Evolutionary conservation across 345 rosid species (phyloP), one percentile per base, ranked within the genome.

Genomic region (Psidium guajava): DNA sequence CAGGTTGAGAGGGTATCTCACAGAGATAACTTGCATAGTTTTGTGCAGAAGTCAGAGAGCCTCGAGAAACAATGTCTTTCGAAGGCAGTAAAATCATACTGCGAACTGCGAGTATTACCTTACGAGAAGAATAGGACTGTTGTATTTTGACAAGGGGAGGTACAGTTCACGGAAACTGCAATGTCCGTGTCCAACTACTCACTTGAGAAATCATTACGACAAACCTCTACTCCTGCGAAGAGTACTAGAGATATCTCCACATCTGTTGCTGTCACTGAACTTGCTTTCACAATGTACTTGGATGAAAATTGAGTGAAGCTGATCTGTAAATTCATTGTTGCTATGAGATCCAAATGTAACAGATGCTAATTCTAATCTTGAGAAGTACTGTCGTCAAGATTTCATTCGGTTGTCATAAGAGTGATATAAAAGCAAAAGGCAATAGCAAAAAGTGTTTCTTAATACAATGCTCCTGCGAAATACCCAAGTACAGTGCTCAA

Each of bases 1-100:
- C 92, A 96, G 99, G 99, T 96, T 84, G 99, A 96, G 91, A 91
- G 96, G 86, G 98, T 97, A 88, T 93, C 97, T 49, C 98, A 97
- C 88, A 88, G 96, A 87, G 99, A 97, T 90, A 96, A 92, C 84
- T 86, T 96, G 89, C 90, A 85, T 74, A 94, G 96, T 88, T 96
- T 95, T 86, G 93, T 94, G 74, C 96, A 90, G 84, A 97, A 96
- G 94, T 97, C 99, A 15, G 98, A 95, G 86, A 95, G 90, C 87
- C 96, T 97, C 3, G 99, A 97, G 93, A 97, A 91, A 89, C 96
- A 91, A 86, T 97, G 99, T 88, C 98, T 97, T 84, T 86, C 90
- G 20, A 93, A 90, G 90, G 99, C 98, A 52, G 87, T 95, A 84
- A 92, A 92, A 85, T 96, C 95, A 7, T 94, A 97, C 88, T 96